phyloP scores from a whole-genome alignment of 2,329 filamentous ascomycete species.

The Verticillium tricorpus region DNA sequence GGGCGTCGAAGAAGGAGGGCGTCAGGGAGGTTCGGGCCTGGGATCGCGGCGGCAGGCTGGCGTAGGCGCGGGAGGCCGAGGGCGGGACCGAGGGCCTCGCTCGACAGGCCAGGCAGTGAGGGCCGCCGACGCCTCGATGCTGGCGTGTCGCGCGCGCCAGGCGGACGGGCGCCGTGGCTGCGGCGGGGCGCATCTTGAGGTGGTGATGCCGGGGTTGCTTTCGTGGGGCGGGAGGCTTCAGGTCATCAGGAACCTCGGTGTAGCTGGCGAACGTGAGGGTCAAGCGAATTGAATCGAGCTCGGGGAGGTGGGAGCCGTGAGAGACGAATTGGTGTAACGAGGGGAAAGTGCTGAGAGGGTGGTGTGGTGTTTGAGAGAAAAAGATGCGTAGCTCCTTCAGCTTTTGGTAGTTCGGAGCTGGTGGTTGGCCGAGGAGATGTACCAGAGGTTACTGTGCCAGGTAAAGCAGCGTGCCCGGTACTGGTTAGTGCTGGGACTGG shows the following conservation, averaged over 20 bases:
- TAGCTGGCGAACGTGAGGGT: background rate
- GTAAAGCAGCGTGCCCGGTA: too few species aligned
- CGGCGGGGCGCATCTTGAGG: background rate
- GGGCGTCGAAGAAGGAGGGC: slow-evolving; percentile 11
- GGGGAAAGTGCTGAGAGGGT: background rate
- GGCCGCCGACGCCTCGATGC: background rate
- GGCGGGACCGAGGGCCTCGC: background rate
- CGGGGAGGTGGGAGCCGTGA: background rate
- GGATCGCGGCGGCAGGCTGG: background rate
- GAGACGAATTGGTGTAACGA: background rate
- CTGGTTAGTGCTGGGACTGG: too few species aligned
- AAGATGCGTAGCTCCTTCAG: background rate
- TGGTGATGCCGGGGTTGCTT: background rate
- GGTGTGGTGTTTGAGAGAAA: background rate
- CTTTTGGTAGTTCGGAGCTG: background rate
- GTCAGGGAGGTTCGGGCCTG: slow-evolving; percentile 11
- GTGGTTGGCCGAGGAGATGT: background rate
- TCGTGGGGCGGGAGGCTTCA: background rate
- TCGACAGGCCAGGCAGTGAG: background rate
- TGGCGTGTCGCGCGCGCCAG: slow-evolving; percentile 1
- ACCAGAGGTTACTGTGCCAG: too few species aligned
- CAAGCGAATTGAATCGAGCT: background rate
- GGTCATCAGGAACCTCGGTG: background rate
- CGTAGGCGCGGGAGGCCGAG: background rate
- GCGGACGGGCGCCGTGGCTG: background rate